phyloP scores from a whole-genome alignment of 139 green algal genomes.

The Coccomyxa sp. region DNA sequence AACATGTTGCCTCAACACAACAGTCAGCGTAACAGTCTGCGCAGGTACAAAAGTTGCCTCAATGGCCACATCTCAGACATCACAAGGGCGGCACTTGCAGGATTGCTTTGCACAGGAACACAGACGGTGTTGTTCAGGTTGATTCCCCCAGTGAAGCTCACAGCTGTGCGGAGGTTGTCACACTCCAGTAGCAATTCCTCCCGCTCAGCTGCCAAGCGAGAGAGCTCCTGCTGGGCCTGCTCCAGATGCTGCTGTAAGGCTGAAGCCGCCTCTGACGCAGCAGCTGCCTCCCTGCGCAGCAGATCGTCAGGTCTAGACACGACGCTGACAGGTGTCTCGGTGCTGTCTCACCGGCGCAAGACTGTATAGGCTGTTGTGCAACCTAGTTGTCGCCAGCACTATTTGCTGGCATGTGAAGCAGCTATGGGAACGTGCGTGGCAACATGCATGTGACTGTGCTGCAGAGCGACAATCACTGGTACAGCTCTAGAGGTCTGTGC shows the following conservation, averaged over 20 bases:
- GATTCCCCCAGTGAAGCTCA: not conserved
- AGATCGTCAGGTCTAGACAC: not conserved
- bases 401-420: too few relatives aligned
- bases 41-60: too few relatives aligned
- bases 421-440: too few relatives aligned
- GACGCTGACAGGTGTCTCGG: too few relatives aligned
- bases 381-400: too few relatives aligned
- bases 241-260: not conserved
- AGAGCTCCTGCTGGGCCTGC: not conserved
- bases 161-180: not conserved
- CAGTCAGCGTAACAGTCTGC: too few relatives aligned
- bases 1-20: too few relatives aligned
- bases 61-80: not conserved
- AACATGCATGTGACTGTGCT: too few relatives aligned
- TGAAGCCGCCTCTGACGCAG: not conserved
- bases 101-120: not conserved
- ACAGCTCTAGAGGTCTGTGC: too few relatives aligned
- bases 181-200: not conserved
- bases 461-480: too few relatives aligned
- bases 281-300: not conserved
- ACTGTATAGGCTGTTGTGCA: too few relatives aligned
- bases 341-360: too few relatives aligned
- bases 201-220: not conserved
- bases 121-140: not conserved
- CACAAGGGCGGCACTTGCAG: not conserved